Evolutionary conservation across 2,329 filamentous ascomycete species (phyloP).

Genomic region (Aspergillus ochraceoroseus): DNA sequence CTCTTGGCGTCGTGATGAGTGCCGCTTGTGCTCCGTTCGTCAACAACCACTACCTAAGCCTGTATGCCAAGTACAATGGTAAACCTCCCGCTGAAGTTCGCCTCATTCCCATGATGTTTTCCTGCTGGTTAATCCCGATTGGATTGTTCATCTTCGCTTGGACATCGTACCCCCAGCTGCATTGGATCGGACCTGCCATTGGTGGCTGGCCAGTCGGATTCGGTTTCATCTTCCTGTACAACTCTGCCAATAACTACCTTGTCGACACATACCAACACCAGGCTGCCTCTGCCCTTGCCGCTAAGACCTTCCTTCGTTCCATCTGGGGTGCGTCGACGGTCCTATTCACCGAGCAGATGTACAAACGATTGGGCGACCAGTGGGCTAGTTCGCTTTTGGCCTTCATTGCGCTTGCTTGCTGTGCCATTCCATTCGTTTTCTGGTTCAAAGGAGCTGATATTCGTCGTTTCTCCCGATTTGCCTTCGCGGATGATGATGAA

Average conservation of each 20-base stretch:
- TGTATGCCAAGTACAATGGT: constrained; percentile 60
- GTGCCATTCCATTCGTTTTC: constrained; percentile 76
- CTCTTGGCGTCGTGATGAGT: constrained; percentile 66
- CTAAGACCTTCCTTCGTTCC: constrained; percentile 72
- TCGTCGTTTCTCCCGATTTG: constrained; percentile 64
- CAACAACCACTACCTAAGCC: constrained; percentile 72
- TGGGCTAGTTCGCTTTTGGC: constrained; percentile 71
- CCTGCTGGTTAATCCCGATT: constrained; percentile 67
- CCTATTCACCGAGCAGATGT: constrained; percentile 80
- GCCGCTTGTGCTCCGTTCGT: constrained; percentile 65
- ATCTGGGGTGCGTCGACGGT: constrained; percentile 76
- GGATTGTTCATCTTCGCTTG: constrained; percentile 65
- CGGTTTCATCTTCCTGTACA: constrained; percentile 80
- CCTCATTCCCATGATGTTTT: constrained; percentile 75
- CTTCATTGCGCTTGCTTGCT: constrained; percentile 71
- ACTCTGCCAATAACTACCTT: constrained; percentile 70
- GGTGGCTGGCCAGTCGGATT: constrained; percentile 70
- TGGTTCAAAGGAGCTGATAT: constrained; percentile 71
- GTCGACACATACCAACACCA: constrained; percentile 66
- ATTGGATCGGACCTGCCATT: constrained; percentile 67
- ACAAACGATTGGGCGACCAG: constrained; percentile 63
- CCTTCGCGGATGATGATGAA: constrained; percentile 58
- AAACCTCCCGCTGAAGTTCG: constrained; percentile 71
- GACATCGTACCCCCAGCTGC: constrained; percentile 61
- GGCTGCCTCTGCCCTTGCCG: constrained; percentile 73